Conservation (phyloP, 164 flowering plant species). For the Nymphaea thermarum region DNA sequence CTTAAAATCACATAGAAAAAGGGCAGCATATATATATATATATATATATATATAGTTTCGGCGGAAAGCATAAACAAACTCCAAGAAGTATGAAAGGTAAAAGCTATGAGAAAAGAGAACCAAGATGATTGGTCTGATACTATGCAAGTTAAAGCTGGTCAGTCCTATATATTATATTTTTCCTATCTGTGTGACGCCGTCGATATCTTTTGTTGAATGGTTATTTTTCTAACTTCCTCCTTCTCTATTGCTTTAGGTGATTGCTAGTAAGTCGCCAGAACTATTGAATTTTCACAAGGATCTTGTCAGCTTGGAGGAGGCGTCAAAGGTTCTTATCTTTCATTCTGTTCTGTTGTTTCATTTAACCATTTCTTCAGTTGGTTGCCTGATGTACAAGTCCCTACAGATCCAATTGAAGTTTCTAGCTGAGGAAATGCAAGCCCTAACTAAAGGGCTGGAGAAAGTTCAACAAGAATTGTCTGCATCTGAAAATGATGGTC, state of each 20-base stretch:
- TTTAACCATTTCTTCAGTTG: conserved; percentile 3
- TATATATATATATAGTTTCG: no score
- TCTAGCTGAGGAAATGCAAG: conserved; percentile 99
- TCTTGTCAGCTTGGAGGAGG: conserved; percentile 57
- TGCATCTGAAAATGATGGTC: conserved; percentile 93
- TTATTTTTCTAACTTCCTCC: neutral
- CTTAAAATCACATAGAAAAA: no score
- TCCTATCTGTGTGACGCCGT: neutral
- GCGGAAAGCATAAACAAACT: no score
- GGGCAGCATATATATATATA: no score
- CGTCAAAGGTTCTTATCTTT: conserved; percentile 49
- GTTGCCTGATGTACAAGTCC: conserved; percentile 3
- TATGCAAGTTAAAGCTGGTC: neutral
- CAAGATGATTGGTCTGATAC: no score
- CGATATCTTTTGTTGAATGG: neutral
- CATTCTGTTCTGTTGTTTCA: neutral
- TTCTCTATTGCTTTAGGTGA: conserved; percentile 28
- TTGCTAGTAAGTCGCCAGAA: conserved; percentile 52
- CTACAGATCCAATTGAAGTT: conserved; percentile 92
- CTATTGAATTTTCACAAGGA: conserved; percentile 68
- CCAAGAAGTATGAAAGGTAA: no score
- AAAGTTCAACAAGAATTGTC: conserved; percentile 77
- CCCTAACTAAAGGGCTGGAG: conserved; percentile 86
- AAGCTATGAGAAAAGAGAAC: no score
- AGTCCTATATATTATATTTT: no score